Conservation (phyloP, 805 yeast species). For the Saturnispora dispora region DNA sequence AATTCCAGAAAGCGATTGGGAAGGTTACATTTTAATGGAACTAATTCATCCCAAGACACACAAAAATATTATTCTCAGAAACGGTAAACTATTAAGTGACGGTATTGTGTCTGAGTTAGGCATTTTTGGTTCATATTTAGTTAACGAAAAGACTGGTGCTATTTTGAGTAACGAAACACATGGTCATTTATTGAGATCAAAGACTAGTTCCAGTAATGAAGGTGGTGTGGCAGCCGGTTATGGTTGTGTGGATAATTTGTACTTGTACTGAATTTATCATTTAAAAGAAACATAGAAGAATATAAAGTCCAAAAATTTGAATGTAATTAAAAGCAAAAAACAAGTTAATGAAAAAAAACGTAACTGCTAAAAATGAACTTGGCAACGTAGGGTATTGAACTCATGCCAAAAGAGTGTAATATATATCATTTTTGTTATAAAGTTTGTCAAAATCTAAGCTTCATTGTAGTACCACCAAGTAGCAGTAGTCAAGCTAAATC, state of each 20-base stretch:
- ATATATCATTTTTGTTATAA: background rate
- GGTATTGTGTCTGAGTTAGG: conserved; percentile 88
- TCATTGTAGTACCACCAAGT: conserved; percentile 29
- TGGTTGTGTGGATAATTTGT: conserved; percentile 88
- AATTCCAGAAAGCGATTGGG: conserved; percentile 68
- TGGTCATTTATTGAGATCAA: conserved; percentile 85
- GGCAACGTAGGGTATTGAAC: background rate
- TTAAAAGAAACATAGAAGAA: background rate
- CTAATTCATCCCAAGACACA: conserved; percentile 69
- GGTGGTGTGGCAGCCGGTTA: conserved; percentile 99
- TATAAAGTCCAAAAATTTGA: background rate
- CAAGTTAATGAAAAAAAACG: conserved; percentile 4
- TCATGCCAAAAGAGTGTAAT: background rate
- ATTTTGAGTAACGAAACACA: conserved; percentile 55
- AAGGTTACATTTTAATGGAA: conserved; percentile 89
- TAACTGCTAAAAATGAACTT: background rate
- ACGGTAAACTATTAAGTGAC: conserved; percentile 53
- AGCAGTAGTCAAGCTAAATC: conserved; percentile 20
- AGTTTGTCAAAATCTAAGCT: conserved; percentile 6
- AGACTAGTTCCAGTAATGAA: conserved; percentile 79
- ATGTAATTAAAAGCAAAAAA: background rate
- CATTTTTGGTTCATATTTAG: conserved; percentile 72
- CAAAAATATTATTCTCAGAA: conserved; percentile 62
- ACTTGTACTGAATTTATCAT: conserved; percentile 32
- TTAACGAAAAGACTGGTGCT: conserved; percentile 54